These are phyloP conservation scores for Medicago lupulina DNA, from an alignment of 306 rosid species.

Conservation along the genomic window DNA sequence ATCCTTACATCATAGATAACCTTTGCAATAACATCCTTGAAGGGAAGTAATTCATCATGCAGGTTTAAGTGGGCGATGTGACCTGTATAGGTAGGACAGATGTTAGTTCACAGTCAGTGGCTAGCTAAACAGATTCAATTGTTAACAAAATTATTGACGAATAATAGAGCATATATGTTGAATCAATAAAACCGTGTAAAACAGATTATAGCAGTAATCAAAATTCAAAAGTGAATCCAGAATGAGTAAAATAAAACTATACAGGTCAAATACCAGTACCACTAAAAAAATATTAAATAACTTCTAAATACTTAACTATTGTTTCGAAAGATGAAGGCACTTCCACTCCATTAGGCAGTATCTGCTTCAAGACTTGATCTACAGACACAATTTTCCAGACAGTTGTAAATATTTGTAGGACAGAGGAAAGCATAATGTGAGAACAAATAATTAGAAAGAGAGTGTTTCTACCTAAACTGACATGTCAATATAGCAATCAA, in stretches of 20 bases:
- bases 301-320: constrained; percentile 73
- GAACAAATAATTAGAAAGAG: constrained; percentile 28
- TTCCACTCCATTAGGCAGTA: constrained; percentile 80
- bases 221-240: constrained; percentile 17
- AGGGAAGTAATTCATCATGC: constrained; percentile 82
- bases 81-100: constrained; percentile 64
- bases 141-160: constrained; percentile 10
- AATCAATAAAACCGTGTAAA: neutral
- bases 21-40: constrained; percentile 90
- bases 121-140: constrained; percentile 36
- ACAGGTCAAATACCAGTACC: constrained; percentile 19
- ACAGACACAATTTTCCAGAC: constrained; percentile 40
- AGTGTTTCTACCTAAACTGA: neutral
- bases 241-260: constrained; percentile 13
- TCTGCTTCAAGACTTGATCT: constrained; percentile 92
- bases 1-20: constrained; percentile 86
- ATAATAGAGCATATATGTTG: constrained; percentile 7
- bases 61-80: constrained; percentile 93
- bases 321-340: constrained; percentile 97
- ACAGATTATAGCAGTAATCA: neutral
- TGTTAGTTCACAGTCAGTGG: constrained; percentile 46
- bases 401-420: constrained; percentile 10
- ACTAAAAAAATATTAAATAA: constrained; percentile 33
- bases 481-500: neutral
- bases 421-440: neutral